Base-by-base conservation (phyloP, 768 basidiomycete genomes). In the Boletus reticulatus region DNA sequence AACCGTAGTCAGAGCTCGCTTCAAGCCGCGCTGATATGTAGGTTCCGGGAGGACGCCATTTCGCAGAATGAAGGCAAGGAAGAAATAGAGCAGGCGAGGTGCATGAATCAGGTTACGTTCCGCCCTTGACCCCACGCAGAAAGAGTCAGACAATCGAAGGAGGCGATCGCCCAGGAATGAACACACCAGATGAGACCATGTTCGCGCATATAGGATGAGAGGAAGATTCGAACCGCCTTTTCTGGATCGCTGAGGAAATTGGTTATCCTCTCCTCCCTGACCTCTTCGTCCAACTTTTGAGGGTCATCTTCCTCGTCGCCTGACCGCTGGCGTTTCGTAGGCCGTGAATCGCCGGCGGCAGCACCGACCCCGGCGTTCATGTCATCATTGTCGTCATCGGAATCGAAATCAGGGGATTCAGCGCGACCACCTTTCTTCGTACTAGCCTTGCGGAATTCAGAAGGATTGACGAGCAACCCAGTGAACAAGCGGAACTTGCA, bases 121-220 rank as follows among this genome's bases (percentile, higher is more conserved):
- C 19, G 72, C 72, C 72, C 80, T 83, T 69, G 32, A 44, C 6
- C 36, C 53, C 4, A 37, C 6, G 5, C 50, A 19, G 16, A 50
- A 31, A 27, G 5, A 24, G 45, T 24, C 29, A 47, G 38, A 53
- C 46, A n/a, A 24, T 39, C 13, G 39, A 32, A 8, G 17, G n/a
- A 19, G 6, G 6, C 19, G 22, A 52, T 48, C 39, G 31, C 8
- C 45, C 44, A 50, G 34, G 29, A 58, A 17, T 48, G 6, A 10
- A 64, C 77, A n/a, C 56, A 88, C 89, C 85, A 90, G 52, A 84
- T 78, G 45, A 88, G 76, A 24, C 90, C 90, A 53, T 83, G 81
- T 51, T 83, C 79, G 36, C 82, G 76, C 72, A 84, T 85, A 61
- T 83, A 80, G 6, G 87, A 87, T 0, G 88, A 87, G 56, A 92